A percentile compares a stretch with the other conserved stretches of the same genome.
phyloP scores from a whole-genome alignment of 202 grass and related monocot genomes.

The Setaria italica region DNA sequence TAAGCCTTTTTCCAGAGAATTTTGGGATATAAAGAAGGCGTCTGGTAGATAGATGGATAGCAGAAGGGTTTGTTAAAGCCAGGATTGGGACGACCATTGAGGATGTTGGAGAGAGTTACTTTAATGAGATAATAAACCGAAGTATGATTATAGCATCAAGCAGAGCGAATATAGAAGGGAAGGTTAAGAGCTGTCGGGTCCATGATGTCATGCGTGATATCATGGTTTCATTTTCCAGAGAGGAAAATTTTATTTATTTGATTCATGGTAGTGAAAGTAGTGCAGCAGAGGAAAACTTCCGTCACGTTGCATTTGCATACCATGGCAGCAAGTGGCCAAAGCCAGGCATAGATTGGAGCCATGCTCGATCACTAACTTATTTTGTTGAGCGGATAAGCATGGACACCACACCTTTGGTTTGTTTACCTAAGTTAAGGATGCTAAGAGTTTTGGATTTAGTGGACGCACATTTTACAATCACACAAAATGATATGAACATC shows the following conservation, averaged over 20 bases:
- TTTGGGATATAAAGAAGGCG: neutral
- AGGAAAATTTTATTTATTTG: constrained; percentile 17
- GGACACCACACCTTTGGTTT: neutral
- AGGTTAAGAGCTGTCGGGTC: neutral
- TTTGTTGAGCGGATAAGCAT: neutral
- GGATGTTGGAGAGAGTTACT: neutral
- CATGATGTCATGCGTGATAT: constrained; percentile 35
- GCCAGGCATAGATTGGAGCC: neutral
- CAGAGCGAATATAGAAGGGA: neutral
- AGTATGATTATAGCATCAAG: constrained; percentile 13
- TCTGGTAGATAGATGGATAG: neutral
- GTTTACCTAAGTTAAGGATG: neutral
- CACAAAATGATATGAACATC: neutral
- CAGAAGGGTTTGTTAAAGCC: constrained; percentile 1
- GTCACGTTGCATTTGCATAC: constrained; percentile 5
- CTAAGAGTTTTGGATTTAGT: constrained; percentile 32
- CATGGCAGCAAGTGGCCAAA: neutral
- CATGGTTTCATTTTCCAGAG: constrained; percentile 24
- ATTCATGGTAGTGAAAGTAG: neutral
- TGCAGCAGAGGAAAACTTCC: neutral
- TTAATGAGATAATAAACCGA: neutral
- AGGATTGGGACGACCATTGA: neutral
- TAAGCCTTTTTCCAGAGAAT: constrained; percentile 38
- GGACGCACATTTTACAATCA: rapidly evolving
- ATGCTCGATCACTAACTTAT: constrained; percentile 13